Conservation (phyloP, 495 filamentous ascomycete species). For the Aspergillus homomorphus region DNA sequence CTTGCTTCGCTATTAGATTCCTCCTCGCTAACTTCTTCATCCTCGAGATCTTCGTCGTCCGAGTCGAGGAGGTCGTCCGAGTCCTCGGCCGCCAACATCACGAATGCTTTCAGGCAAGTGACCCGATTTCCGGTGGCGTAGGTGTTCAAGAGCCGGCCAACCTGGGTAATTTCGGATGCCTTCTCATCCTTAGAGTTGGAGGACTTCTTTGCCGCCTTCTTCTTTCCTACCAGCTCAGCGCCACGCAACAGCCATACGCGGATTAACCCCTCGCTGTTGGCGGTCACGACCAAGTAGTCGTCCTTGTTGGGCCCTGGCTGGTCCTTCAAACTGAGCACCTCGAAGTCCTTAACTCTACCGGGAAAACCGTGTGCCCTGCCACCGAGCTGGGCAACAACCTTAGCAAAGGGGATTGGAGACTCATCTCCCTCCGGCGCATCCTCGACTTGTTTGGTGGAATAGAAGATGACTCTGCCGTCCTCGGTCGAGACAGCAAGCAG, state of each 20-base stretch:
- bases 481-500: conserved; percentile 84
- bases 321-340: conserved; percentile 49
- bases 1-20: conserved; percentile 46
- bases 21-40: conserved; percentile 34
- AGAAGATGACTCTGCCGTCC: conserved; percentile 86
- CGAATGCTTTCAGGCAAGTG: conserved; percentile 82
- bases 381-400: conserved; percentile 73
- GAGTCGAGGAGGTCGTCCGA: conserved; percentile 31
- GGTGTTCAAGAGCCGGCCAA: conserved; percentile 70
- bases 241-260: conserved; percentile 65
- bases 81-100: conserved; percentile 59
- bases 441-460: conserved; percentile 55
- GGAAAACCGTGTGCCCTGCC: conserved; percentile 63
- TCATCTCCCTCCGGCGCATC: conserved; percentile 30
- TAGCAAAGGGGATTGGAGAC: conserved; percentile 44
- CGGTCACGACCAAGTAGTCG: conserved; percentile 63
- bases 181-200: conserved; percentile 38
- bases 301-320: conserved; percentile 35
- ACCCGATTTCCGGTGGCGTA: conserved; percentile 86
- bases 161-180: conserved; percentile 34
- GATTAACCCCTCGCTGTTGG: conserved; percentile 76
- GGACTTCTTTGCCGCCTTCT: conserved; percentile 18
- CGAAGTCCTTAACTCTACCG: conserved; percentile 86
- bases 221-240: conserved; percentile 27
- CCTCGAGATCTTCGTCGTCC: conserved; percentile 30